A percentile compares a stretch with the other conserved stretches of the same genome.
phyloP scores from a whole-genome alignment of 2,329 filamentous ascomycete species.

The Talaromyces sp. region DNA sequence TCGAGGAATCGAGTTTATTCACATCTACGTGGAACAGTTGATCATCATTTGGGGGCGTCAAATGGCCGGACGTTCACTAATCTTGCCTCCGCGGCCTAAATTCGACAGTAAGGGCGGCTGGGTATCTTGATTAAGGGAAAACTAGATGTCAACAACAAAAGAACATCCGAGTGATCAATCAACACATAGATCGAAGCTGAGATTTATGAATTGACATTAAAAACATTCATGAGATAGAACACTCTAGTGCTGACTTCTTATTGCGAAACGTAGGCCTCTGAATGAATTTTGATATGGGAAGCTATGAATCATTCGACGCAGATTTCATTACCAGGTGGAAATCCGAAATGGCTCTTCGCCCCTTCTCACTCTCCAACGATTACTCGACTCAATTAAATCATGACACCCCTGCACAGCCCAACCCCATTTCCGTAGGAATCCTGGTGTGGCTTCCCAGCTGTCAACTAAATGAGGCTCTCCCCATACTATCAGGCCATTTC shows the following conservation, averaged over 20 bases:
- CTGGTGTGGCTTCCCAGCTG: not conserved
- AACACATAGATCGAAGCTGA: not conserved
- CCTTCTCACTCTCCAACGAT: not conserved
- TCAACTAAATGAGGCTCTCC: not conserved
- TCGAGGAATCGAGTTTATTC: too few species aligned
- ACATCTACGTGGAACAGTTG: too few species aligned
- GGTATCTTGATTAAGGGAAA: not conserved
- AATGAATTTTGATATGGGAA: not conserved
- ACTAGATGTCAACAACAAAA: too few species aligned
- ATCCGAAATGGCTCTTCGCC: not conserved
- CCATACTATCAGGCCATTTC: not conserved
- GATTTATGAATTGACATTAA: not conserved
- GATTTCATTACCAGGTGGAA: not conserved
- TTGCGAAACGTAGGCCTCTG: too few species aligned
- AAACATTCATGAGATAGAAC: not conserved
- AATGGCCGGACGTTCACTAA: too few species aligned
- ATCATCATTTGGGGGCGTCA: too few species aligned
- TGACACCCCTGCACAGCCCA: not conserved
- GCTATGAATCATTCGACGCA: not conserved
- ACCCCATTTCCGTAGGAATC: not conserved
- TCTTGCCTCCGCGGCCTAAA: too few species aligned
- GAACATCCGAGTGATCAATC: too few species aligned
- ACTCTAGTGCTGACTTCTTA: not conserved
- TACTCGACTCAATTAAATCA: not conserved
- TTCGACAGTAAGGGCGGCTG: too few species aligned